Evolutionary conservation across 768 basidiomycete species (phyloP).

Genomic region (Pisolithus tinctorius): DNA sequence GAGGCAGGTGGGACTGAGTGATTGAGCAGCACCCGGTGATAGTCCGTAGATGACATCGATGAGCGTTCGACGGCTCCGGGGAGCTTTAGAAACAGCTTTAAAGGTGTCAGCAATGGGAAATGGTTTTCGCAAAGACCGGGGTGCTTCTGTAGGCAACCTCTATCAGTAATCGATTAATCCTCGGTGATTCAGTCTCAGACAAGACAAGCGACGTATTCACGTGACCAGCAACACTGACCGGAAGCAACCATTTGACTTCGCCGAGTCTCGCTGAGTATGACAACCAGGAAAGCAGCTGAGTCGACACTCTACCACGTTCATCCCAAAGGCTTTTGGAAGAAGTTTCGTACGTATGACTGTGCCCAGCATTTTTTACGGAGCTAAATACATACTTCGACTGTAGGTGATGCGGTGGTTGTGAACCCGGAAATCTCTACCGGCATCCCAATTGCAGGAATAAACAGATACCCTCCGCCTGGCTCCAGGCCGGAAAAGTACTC

Average conservation of each 20-base stretch:
- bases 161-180: no score
- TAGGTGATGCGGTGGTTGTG: slow-evolving; percentile 78
- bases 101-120: no score
- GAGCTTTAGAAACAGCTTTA: no score
- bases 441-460: slow-evolving; percentile 63
- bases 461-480: slow-evolving; percentile 85
- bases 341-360: slow-evolving; percentile 61
- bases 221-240: neutral
- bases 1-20: no score
- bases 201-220: neutral
- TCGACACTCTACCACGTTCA: slow-evolving; percentile 86
- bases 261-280: slow-evolving; percentile 38
- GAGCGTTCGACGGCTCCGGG: no score
- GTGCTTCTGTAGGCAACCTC: no score
- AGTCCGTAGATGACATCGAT: no score
- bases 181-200: neutral
- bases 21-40: no score
- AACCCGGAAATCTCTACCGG: slow-evolving; percentile 91
- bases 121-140: no score
- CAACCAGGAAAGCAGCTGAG: slow-evolving; percentile 76
- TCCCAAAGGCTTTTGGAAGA: slow-evolving; percentile 94
- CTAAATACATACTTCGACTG: slow-evolving; percentile 6
- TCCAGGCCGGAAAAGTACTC: slow-evolving; percentile 82
- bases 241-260: neutral
- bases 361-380: neutral